These are phyloP conservation scores for Saccharomyces jurei DNA, from an alignment of 805 yeast genomes.

Conservation along the genomic window DNA sequence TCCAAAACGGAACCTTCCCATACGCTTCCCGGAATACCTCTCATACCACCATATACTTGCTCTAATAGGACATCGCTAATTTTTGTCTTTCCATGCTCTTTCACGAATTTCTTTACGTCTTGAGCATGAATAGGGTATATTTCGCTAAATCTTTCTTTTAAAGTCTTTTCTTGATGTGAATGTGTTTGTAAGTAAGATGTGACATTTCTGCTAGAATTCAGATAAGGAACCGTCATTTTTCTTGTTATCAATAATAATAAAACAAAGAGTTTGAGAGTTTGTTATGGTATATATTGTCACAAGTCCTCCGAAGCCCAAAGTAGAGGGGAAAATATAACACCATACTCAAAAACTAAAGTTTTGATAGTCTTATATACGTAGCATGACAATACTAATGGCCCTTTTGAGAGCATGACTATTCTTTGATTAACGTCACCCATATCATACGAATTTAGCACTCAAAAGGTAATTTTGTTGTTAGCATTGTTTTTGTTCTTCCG, in stretches of 20 bases:
- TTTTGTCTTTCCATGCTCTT: constrained; percentile 72
- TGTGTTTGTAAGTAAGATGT: constrained; percentile 1
- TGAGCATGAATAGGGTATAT: constrained; percentile 86
- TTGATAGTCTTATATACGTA: neutral
- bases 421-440: neutral
- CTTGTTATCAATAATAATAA: neutral
- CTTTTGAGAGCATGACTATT: neutral
- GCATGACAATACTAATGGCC: neutral
- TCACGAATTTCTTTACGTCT: constrained; percentile 73
- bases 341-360: neutral
- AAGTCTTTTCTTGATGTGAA: constrained; percentile 41
- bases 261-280: neutral
- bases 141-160: constrained; percentile 91
- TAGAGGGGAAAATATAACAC: neutral
- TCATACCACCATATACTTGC: constrained; percentile 88
- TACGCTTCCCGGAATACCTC: constrained; percentile 77
- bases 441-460: neutral
- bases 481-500: neutral
- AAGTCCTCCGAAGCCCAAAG: neutral
- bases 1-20: constrained; percentile 88
- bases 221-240: neutral
- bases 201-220: neutral
- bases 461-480: neutral
- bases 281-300: neutral
- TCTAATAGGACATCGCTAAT: constrained; percentile 69